Percentiles rank a stretch among this genome's conserved stretches.
Conservation (phyloP, 208 protist genomes). For the Leishmania tropica region DNA sequence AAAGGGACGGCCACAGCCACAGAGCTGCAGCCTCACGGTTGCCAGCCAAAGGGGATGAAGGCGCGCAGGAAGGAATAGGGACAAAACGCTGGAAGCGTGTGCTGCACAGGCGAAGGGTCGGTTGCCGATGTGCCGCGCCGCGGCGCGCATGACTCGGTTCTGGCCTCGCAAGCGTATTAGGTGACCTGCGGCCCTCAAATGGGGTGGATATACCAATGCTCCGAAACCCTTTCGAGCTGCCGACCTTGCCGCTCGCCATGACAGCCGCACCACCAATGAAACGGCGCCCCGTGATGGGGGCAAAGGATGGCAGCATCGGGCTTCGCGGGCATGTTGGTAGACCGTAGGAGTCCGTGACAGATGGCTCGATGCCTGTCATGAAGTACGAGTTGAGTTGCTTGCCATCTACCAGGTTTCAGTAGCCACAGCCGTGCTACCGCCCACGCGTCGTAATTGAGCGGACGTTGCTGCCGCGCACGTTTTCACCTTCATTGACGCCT, state of each 20-base stretch:
- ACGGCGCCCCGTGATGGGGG: not conserved
- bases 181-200: not conserved
- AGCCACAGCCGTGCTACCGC: not conserved
- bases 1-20: not conserved
- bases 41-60: not conserved
- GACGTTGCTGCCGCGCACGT: not conserved
- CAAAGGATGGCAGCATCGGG: slow-evolving; percentile 4
- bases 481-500: not conserved
- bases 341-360: not conserved
- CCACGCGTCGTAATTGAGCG: not conserved
- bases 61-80: not conserved
- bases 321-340: not conserved
- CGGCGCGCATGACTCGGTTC: not conserved
- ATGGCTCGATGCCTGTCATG: not conserved
- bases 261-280: not conserved
- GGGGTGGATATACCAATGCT: not conserved
- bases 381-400: not conserved
- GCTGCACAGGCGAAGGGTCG: not conserved
- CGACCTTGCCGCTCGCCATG: not conserved
- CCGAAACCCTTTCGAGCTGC: not conserved
- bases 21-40: not conserved
- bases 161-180: not conserved
- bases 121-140: not conserved
- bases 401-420: not conserved
- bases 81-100: not conserved